Evolutionary conservation across 1,139 yeast genomes (phyloP), one percentile per base, ranked within the genome.

Genomic region (Scheffersomyces segobiensis): DNA sequence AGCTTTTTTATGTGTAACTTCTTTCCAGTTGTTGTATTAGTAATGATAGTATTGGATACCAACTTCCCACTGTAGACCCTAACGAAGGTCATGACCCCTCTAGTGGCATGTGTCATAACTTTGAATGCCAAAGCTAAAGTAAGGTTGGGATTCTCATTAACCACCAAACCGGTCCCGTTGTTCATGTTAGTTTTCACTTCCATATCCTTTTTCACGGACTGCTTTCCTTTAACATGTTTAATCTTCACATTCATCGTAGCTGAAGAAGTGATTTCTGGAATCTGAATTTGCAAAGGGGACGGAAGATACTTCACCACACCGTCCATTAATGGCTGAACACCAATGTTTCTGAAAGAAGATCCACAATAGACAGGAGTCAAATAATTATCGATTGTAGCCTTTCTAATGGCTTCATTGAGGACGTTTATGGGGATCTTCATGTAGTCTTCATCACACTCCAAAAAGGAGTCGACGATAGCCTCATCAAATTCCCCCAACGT

Each of bases 291-390:
- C 3, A 82, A 63, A 0, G 99, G 98, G 0, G 95, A 85, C 0
- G 99, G 99, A 47, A 96, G 77, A 66, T 83, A 95, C 56, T 84
- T 82, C 1, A 87, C 81, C 18, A 93, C 81, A 0, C 96, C 93
- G 71, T 95, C 99, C 75, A 95, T 76, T 57, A 96, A 76, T 0
- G 98, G 98, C 69, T 95, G 99, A 2, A 95, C 97, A 17, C 99
- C 99, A 56, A 95, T 89, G 69, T 95, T 95, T 62, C 82, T 85
- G 74, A 95, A 95, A 56, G 98, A 90, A 0, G 98, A 91, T 3
- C 99, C 99, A 72, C 98, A 92, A 49, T 93, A 76, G 0, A 95
- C 90, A 0, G 99, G 98, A 0, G 89, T 83, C 2, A 91, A 79
- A 49, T 78, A 74, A 56, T 83, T 82, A 0, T 72, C 71, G 3